These are phyloP conservation scores for Fusarium albidum DNA, from an alignment of 2,329 filamentous ascomycete genomes.

Conservation along the genomic window DNA sequence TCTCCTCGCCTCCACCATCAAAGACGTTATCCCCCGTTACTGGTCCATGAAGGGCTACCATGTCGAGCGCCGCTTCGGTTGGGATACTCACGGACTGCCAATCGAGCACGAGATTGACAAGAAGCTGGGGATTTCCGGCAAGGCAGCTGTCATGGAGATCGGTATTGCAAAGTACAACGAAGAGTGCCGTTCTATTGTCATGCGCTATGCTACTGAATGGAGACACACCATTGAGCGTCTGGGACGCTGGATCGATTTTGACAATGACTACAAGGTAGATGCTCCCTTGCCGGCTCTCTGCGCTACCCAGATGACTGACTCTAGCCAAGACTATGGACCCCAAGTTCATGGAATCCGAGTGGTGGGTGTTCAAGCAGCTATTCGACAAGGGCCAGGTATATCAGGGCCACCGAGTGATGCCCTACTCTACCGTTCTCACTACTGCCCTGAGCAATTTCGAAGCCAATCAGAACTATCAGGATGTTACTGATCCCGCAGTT, in stretches of 20 bases:
- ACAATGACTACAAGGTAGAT: constrained; percentile 89
- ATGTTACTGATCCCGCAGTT: constrained; percentile 88
- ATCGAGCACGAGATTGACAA: constrained; percentile 99
- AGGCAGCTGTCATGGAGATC: constrained; percentile 85
- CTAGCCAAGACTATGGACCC: constrained; percentile 82
- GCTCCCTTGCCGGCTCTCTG: neutral
- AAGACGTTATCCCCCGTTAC: constrained; percentile 95
- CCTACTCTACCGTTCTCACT: constrained; percentile 89
- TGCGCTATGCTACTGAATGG: constrained; percentile 90
- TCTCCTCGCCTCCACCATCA: constrained; percentile 90
- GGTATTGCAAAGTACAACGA: constrained; percentile 91
- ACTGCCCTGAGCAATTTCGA: constrained; percentile 95
- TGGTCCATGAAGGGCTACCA: constrained; percentile 98
- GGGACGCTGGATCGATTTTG: constrained; percentile 96
- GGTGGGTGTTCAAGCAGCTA: constrained; percentile 96
- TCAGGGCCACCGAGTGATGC: constrained; percentile 91
- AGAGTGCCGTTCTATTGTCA: constrained; percentile 91
- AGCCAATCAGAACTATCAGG: constrained; percentile 92
- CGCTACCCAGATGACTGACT: constrained; percentile 14
- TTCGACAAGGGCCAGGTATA: constrained; percentile 92
- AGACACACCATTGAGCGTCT: constrained; percentile 85
- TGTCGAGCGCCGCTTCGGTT: constrained; percentile 91
- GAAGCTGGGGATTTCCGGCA: constrained; percentile 87
- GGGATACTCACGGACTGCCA: constrained; percentile 93
- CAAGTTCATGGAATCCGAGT: constrained; percentile 94